Evolutionary conservation across 192 early-diverging fungal genomes (phyloP), one percentile per base, ranked within the genome.

Genomic region (Coemansia sp.): DNA sequence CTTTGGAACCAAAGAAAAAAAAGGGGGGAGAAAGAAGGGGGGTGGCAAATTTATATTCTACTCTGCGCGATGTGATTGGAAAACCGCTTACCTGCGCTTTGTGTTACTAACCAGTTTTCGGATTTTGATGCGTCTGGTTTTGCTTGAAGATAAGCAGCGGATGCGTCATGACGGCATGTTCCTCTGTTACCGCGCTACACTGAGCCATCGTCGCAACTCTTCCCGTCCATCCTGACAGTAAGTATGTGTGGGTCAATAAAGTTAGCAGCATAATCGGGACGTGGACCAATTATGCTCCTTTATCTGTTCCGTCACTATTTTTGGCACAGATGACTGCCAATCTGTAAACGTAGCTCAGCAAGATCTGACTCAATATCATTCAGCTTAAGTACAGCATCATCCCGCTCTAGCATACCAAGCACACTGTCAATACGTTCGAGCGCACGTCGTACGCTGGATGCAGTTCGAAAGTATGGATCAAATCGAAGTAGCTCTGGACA

Each of bases 401-500:
- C 72, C 17, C 60, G 32, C 2, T 50, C 57, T 57, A 80, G 51
- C 25, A 42, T 36, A 10, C 57, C 66, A 22, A 74, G 59, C 62
- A 66, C 62, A 1, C 0, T 20, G 39, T 31, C 51, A n/a, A 80
- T 66, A 4, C 51, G 39, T 17, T 6, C 23, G 23, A 80, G 54
- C 0, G 78, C 78, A 5, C 54, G 33, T 3, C 10, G 2, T 7
- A 72, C 21, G 57, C 71, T 71, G 6, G 4, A 19, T 17, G 52
- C 32, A 8, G 71, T 61, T 10, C 46, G 32, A 42, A 79, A 79
- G 32, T 68, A 64, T 29, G 31, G 23, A 24, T 71, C 72, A n/a
- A 75, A 42, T 9, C 23, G 22, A 10, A 6, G 20, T 55, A 71
- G 62, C 52, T 53, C 61, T 17, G 39, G 39, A 14, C 39, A 46